Percentiles rank a stretch among this genome's conserved stretches.
phyloP scores from a whole-genome alignment of 345 rosid genomes.

The Ailanthus altissimus region DNA sequence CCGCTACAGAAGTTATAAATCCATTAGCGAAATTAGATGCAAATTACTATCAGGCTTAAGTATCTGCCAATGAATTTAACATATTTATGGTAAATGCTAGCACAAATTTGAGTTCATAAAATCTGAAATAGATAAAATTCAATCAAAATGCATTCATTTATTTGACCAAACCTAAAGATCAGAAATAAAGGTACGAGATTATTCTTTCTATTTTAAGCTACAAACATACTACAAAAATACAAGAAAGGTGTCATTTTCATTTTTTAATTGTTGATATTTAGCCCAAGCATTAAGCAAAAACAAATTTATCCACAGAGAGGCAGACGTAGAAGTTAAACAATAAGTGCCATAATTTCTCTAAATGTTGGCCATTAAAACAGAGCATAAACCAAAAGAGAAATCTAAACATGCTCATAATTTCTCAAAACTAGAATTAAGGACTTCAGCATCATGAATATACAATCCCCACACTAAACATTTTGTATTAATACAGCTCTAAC shows the following conservation, averaged over 20 bases:
- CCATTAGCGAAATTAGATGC: conserved; percentile 93
- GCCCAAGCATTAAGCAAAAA: not conserved
- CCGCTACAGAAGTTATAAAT: conserved; percentile 92
- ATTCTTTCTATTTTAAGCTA: not conserved
- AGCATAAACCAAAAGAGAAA: not conserved
- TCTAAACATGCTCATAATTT: not conserved
- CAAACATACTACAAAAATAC: not conserved
- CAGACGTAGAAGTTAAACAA: not conserved
- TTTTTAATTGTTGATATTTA: not conserved
- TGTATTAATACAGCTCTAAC: too few relatives aligned
- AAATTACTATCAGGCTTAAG: conserved; percentile 86
- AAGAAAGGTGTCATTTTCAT: not conserved
- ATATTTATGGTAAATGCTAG: not conserved
- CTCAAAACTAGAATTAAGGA: conserved; percentile 1
- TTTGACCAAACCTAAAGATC: not conserved
- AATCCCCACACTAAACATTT: not conserved
- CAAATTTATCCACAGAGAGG: not conserved
- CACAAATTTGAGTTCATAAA: not conserved
- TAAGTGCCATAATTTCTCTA: too few relatives aligned
- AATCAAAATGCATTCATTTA: not conserved
- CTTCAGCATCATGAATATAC: conserved; percentile 8
- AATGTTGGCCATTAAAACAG: too few relatives aligned
- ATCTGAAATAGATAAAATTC: not conserved
- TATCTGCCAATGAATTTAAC: conserved; percentile 52
- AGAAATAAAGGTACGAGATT: not conserved